Percentiles rank a stretch among this genome's conserved stretches.
phyloP scores from a whole-genome alignment of 306 rosid genomes.

The Quercus alba region DNA sequence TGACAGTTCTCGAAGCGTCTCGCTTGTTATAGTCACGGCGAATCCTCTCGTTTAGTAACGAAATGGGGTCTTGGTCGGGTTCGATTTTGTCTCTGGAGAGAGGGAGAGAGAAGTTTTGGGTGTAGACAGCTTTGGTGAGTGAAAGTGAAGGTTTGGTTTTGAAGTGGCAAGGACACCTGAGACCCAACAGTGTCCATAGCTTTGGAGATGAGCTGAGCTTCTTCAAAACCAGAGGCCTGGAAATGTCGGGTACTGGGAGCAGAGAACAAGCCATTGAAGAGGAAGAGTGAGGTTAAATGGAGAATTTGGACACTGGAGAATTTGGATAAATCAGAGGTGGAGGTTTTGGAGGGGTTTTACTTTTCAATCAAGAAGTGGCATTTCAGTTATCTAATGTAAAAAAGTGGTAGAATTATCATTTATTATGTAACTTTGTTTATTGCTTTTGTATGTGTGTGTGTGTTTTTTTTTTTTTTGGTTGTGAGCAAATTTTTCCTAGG shows the following conservation, averaged over 20 bases:
- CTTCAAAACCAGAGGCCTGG: conserved; percentile 34
- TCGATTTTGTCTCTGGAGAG: conserved; percentile 31
- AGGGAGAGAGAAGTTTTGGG: conserved; percentile 35
- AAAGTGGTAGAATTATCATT: no score
- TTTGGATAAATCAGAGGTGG: conserved; percentile 5
- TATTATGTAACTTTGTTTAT: no score
- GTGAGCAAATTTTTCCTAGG: no score
- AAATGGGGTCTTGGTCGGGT: conserved; percentile 53
- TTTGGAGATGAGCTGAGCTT: conserved; percentile 35
- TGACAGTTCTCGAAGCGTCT: conserved; percentile 37
- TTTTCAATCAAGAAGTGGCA: not conserved
- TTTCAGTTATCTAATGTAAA: not conserved
- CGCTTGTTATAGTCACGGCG: conserved; percentile 57
- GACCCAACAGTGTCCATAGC: conserved; percentile 35
- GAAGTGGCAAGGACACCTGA: conserved; percentile 19
- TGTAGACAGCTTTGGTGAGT: conserved; percentile 42
- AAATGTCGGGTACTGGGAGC: conserved; percentile 31
- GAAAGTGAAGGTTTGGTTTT: not conserved
- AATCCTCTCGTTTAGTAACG: conserved; percentile 64
- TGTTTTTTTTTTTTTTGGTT: no score
- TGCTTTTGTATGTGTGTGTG: no score
- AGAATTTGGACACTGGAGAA: conserved; percentile 18
- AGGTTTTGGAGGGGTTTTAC: conserved; percentile 64
- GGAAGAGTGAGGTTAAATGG: not conserved
- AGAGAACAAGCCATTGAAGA: conserved; percentile 54